These are phyloP conservation scores for Mycena maculata DNA, from an alignment of 768 basidiomycete genomes.

Conservation along the genomic window DNA sequence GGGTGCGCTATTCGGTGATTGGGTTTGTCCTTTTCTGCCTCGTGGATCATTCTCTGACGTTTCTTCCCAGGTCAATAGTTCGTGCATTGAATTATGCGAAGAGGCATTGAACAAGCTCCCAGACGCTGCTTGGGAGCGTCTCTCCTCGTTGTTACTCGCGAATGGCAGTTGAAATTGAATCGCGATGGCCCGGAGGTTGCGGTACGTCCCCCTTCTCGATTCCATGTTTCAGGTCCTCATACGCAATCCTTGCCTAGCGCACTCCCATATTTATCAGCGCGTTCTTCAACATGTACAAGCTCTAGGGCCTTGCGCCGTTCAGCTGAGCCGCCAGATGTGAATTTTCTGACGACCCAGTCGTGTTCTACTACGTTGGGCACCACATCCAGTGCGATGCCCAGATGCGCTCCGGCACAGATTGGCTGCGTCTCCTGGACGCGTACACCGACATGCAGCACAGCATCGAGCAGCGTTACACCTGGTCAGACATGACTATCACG, in stretches of 20 bases:
- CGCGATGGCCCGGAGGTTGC: slow-evolving; percentile 27
- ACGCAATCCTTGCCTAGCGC: slow-evolving; percentile 21
- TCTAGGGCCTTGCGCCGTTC: slow-evolving; percentile 42
- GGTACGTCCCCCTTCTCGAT: not conserved
- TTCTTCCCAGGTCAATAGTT: slow-evolving; percentile 33
- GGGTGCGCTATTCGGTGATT: slow-evolving; percentile 41
- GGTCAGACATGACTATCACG: slow-evolving; percentile 37
- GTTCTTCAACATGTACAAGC: slow-evolving; percentile 40
- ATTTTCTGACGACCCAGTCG: slow-evolving; percentile 26
- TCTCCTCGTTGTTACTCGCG: slow-evolving; percentile 36
- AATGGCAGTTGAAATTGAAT: slow-evolving; percentile 36
- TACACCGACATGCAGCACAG: slow-evolving; percentile 37
- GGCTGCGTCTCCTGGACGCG: slow-evolving; percentile 33
- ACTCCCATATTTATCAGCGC: slow-evolving; percentile 36
- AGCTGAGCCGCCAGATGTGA: slow-evolving; percentile 33
- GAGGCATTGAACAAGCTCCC: slow-evolving; percentile 36
- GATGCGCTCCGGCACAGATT: slow-evolving; percentile 31
- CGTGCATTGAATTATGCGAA: slow-evolving; percentile 34
- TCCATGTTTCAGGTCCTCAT: slow-evolving; percentile 5
- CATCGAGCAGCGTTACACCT: slow-evolving; percentile 32
- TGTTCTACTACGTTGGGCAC: slow-evolving; percentile 44
- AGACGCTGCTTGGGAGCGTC: slow-evolving; percentile 41
- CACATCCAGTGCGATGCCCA: slow-evolving; percentile 34
- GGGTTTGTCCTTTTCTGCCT: slow-evolving; percentile 29
- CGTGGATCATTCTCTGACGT: not conserved